phyloP scores from a whole-genome alignment of 331 rosid genomes.

The Cydonia oblonga region DNA sequence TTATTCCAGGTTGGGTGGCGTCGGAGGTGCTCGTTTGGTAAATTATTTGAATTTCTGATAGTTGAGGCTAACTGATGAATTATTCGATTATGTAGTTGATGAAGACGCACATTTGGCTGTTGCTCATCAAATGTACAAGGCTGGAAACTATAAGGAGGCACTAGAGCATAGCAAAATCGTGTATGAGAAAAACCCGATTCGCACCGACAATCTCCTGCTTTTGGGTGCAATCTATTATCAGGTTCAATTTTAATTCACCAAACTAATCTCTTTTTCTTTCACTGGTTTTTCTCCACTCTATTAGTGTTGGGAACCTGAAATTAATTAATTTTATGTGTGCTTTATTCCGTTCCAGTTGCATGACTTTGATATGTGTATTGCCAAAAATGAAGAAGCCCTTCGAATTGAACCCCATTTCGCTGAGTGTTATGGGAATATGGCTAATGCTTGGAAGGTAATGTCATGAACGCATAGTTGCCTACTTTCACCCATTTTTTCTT shows the following conservation, averaged over 20 bases:
- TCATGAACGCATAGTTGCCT: not conserved
- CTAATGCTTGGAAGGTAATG: slow-evolving; percentile 97
- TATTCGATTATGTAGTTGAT: slow-evolving; percentile 46
- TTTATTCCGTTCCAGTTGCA: slow-evolving; percentile 45
- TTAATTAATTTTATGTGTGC: not conserved
- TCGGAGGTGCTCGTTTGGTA: no score
- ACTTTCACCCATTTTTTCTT: not conserved
- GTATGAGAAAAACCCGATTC: slow-evolving; percentile 73
- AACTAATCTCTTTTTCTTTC: not conserved
- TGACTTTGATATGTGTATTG: slow-evolving; percentile 85
- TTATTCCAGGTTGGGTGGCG: no score
- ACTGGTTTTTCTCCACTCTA: not conserved
- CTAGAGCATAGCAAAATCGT: slow-evolving; percentile 71
- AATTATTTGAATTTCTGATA: not conserved
- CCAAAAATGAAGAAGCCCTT: slow-evolving; percentile 94
- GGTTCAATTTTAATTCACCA: slow-evolving; percentile 29
- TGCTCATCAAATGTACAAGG: slow-evolving; percentile 88
- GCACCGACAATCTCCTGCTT: slow-evolving; percentile 86
- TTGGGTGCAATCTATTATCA: slow-evolving; percentile 94
- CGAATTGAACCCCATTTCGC: slow-evolving; percentile 80
- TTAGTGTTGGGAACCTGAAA: not conserved
- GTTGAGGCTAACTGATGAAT: not conserved
- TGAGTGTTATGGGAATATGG: slow-evolving; percentile 98
- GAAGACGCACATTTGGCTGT: slow-evolving; percentile 71
- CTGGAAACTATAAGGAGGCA: slow-evolving; percentile 82